phyloP scores from a whole-genome alignment of 2,329 filamentous ascomycete genomes.

The Sporothrix pseudoabietina region DNA sequence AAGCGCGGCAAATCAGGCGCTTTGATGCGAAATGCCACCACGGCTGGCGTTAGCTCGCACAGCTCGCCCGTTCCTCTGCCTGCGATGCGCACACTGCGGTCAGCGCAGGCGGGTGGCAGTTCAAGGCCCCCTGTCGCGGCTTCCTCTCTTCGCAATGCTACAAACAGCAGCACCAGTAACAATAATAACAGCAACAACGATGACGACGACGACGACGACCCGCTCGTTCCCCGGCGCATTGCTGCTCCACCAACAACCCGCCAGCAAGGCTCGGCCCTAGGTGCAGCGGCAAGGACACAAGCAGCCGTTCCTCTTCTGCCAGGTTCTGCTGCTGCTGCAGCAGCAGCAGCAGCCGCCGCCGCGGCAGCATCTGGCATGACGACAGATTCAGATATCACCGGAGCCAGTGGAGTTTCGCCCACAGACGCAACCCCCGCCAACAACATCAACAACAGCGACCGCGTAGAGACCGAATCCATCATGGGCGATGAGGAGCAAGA shows the following conservation, averaged over 20 bases:
- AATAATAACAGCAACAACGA: constrained; percentile 25
- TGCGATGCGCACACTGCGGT: constrained; percentile 7
- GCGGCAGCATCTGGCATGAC: constrained; percentile 13
- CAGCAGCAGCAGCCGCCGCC: neutral
- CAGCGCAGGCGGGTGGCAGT: neutral
- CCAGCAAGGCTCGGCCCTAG: constrained; percentile 20
- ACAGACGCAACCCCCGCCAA: neutral
- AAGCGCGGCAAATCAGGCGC: constrained; percentile 53
- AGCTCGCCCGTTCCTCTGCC: neutral
- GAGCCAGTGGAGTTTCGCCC: neutral
- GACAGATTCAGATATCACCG: neutral
- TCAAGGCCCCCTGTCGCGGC: neutral
- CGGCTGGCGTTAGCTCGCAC: constrained; percentile 38
- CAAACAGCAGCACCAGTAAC: constrained; percentile 27
- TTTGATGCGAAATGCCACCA: constrained; percentile 55
- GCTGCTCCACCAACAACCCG: constrained; percentile 38
- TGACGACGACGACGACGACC: constrained; percentile 51
- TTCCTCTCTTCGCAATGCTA: neutral
- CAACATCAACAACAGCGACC: constrained; percentile 32
- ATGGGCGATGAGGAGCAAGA: constrained; percentile 57
- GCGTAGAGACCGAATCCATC: constrained; percentile 51
- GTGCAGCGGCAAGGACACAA: constrained; percentile 33
- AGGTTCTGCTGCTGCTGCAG: neutral
- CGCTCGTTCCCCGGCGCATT: constrained; percentile 55
- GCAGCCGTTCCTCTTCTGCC: constrained; percentile 12